Evolutionary conservation across 805 yeast species (phyloP).

Genomic region (Ascoidea rubescens): DNA sequence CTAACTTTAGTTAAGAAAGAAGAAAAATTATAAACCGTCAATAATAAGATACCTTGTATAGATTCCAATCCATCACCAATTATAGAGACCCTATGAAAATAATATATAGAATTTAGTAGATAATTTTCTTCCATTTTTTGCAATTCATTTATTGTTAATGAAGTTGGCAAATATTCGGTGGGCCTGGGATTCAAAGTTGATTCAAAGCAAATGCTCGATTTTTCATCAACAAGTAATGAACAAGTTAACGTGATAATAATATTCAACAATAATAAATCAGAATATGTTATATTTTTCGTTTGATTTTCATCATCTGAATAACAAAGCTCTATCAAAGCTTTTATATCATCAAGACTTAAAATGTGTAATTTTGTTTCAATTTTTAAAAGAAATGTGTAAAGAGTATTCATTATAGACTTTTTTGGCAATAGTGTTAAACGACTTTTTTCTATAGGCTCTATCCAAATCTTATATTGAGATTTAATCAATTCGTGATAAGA

Average conservation of each 20-base stretch:
- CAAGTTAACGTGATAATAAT: background rate
- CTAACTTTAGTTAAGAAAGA: conserved; percentile 26
- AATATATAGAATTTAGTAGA: conserved; percentile 30
- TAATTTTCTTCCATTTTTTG: conserved; percentile 10
- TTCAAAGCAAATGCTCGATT: background rate
- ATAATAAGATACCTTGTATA: conserved; percentile 35
- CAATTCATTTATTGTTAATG: background rate
- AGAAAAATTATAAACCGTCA: conserved; percentile 24
- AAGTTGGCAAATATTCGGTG: background rate
- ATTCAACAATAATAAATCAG: background rate
- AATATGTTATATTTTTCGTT: background rate
- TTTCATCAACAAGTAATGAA: background rate
- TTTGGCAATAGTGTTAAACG: background rate
- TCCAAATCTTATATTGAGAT: background rate
- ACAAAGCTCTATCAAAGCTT: background rate
- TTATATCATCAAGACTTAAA: background rate
- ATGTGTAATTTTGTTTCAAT: background rate
- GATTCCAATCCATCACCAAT: conserved; percentile 32
- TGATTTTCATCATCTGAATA: background rate
- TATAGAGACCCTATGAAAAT: conserved; percentile 35
- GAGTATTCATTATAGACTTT: no score
- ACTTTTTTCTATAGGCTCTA: background rate
- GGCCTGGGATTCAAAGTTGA: background rate
- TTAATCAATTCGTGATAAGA: background rate
- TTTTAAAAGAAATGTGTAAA: no score